A percentile compares a stretch with the other conserved stretches of the same genome.
Evolutionary conservation across 164 flowering plant species (phyloP).

Genomic region (Nymphaea thermarum): DNA sequence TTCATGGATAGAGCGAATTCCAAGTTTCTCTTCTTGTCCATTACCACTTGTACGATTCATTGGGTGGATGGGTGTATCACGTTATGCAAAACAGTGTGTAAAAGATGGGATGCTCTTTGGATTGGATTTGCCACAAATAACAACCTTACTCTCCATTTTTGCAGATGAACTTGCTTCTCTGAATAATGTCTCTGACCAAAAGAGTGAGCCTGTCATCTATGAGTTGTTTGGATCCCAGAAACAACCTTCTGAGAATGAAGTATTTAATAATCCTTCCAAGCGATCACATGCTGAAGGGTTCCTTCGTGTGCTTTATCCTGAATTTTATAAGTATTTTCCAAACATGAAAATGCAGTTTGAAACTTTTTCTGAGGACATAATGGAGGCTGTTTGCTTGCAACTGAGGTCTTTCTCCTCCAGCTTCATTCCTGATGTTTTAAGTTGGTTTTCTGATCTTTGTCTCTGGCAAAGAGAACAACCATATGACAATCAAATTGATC

Average conservation of each 20-base stretch:
- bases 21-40: slow-evolving; percentile 36
- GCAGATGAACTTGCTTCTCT: slow-evolving; percentile 66
- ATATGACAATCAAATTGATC: slow-evolving; percentile 12
- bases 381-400: slow-evolving; percentile 79
- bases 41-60: slow-evolving; percentile 70
- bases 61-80: slow-evolving; percentile 94
- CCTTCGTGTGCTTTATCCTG: slow-evolving; percentile 58
- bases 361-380: slow-evolving; percentile 56
- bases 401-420: slow-evolving; percentile 51
- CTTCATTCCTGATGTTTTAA: slow-evolving; percentile 56
- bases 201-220: slow-evolving; percentile 16
- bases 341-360: slow-evolving; percentile 64
- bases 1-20: slow-evolving; percentile 65
- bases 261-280: slow-evolving; percentile 9
- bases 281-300: slow-evolving; percentile 22
- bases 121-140: slow-evolving; percentile 55
- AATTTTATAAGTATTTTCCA: slow-evolving; percentile 56
- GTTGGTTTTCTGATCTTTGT: slow-evolving; percentile 90
- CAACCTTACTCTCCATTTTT: slow-evolving; percentile 50
- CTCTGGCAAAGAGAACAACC: slow-evolving; percentile 36
- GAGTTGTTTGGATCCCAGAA: slow-evolving; percentile 11
- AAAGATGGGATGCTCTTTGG: slow-evolving; percentile 49
- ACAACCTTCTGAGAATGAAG: slow-evolving; percentile 10
- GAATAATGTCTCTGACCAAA: slow-evolving; percentile 27
- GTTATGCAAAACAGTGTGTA: slow-evolving; percentile 56